Evolutionary conservation across 73 alveolate species (phyloP).

Genomic region (Stentor roeselii): DNA sequence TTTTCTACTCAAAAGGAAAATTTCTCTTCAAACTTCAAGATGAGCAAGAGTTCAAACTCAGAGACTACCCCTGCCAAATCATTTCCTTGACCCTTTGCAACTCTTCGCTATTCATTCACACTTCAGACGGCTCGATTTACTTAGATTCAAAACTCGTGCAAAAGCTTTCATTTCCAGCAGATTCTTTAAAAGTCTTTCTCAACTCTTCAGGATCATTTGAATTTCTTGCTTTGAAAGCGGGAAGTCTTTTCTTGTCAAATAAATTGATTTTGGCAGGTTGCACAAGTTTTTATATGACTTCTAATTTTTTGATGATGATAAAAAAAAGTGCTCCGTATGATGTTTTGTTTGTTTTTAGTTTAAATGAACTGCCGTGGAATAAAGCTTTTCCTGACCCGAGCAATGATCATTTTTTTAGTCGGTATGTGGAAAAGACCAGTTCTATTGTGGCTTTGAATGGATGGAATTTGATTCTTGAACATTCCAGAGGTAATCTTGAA

Average conservation of each 20-base stretch:
- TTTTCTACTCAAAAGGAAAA: neutral
- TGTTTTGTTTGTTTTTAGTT: slow-evolving; percentile 70
- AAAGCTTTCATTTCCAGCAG: neutral
- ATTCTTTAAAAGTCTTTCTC: neutral
- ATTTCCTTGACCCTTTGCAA: neutral
- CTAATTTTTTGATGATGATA: slow-evolving; percentile 78
- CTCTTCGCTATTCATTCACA: neutral
- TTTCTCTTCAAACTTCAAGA: neutral
- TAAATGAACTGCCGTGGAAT: slow-evolving; percentile 48
- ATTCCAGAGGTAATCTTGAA: slow-evolving; percentile 97
- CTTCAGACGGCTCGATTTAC: neutral
- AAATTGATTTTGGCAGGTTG: slow-evolving; percentile 72
- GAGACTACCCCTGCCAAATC: neutral
- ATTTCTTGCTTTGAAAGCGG: slow-evolving; percentile 65
- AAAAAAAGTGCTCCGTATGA: slow-evolving; percentile 79
- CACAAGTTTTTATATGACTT: slow-evolving; percentile 72
- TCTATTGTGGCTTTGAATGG: neutral
- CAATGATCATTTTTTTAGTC: slow-evolving; percentile 48
- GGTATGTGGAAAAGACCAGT: slow-evolving; percentile 40
- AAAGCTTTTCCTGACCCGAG: slow-evolving; percentile 47
- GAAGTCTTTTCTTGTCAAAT: slow-evolving; percentile 73
- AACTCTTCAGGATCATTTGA: slow-evolving; percentile 47
- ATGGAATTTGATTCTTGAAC: slow-evolving; percentile 64
- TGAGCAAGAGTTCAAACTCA: neutral
- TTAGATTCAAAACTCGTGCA: too few species aligned